phyloP scores from a whole-genome alignment of 2,329 filamentous ascomycete genomes.

The Botrytis elliptica region DNA sequence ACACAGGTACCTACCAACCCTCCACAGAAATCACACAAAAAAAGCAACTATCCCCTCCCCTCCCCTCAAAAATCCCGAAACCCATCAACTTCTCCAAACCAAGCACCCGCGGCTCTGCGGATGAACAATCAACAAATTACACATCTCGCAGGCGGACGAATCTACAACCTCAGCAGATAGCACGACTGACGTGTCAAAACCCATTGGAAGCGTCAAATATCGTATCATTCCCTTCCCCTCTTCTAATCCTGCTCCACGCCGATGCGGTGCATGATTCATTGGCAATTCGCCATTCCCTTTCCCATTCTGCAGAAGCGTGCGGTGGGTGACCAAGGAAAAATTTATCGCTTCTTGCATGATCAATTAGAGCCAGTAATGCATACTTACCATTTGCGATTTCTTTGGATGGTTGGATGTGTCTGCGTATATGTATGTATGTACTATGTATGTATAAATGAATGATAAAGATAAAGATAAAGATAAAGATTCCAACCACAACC shows the following conservation, averaged over 20 bases:
- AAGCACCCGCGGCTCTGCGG: slow-evolving; percentile 30
- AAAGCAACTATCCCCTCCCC: neutral
- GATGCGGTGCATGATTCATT: neutral
- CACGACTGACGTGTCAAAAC: slow-evolving; percentile 38
- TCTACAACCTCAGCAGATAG: neutral
- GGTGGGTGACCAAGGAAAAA: neutral
- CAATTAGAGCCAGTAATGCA: neutral
- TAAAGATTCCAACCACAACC: neutral
- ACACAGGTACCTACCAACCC: neutral
- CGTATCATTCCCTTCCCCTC: slow-evolving; percentile 25
- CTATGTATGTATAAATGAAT: slow-evolving; percentile 23
- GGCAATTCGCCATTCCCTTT: neutral
- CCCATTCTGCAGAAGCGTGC: neutral
- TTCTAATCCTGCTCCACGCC: neutral
- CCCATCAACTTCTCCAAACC: neutral
- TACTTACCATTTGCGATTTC: neutral
- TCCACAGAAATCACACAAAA: neutral
- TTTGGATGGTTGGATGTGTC: neutral
- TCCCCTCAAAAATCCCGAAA: neutral
- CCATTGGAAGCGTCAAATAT: slow-evolving; percentile 1
- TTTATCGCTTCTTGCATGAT: slow-evolving; percentile 8
- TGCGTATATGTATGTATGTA: slow-evolving; percentile 11
- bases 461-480: neutral
- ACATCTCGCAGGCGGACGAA: slow-evolving; percentile 17
- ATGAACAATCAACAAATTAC: slow-evolving; percentile 18